A percentile compares a stretch with the other conserved stretches of the same genome.
Conservation (phyloP, 2,329 filamentous ascomycete genomes). For the Teratosphaeriaceae sp. region DNA sequence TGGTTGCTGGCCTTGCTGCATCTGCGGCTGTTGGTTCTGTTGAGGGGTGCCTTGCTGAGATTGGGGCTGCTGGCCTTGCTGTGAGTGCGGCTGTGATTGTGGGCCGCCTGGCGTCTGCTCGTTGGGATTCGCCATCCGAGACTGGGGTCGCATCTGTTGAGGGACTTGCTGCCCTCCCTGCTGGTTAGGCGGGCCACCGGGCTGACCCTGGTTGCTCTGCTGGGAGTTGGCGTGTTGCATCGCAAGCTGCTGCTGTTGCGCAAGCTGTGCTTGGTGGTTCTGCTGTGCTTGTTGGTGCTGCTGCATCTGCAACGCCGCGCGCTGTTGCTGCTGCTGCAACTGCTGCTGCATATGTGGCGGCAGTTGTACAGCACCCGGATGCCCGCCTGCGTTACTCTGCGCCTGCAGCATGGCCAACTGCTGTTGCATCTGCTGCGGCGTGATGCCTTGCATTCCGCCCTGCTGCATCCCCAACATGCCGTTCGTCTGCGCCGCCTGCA, state of each 20-base stretch:
- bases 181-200: conserved; percentile 34
- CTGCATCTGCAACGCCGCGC: conserved; percentile 21
- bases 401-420: conserved; percentile 35
- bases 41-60: conserved; percentile 32
- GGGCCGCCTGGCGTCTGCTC: conserved; percentile 23
- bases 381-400: conserved; percentile 24
- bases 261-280: conserved; percentile 35
- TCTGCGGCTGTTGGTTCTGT: conserved; percentile 22
- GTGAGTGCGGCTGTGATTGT: conserved; percentile 36
- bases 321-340: conserved; percentile 18
- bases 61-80: conserved; percentile 34
- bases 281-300: conserved; percentile 27
- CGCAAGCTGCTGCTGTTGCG: conserved; percentile 33
- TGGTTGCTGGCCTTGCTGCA: conserved; percentile 19
- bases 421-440: conserved; percentile 47
- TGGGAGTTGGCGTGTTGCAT: conserved; percentile 45
- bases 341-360: conserved; percentile 19
- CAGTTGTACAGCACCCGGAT: conserved; percentile 18
- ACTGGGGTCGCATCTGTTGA: conserved; percentile 35
- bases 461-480: conserved; percentile 23
- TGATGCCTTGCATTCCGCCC: conserved; percentile 35
- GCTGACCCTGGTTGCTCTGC: conserved; percentile 42
- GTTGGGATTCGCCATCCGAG: conserved; percentile 29
- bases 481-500: conserved; percentile 33
- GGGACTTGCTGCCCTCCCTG: conserved; percentile 30